These are phyloP conservation scores for Pythium sukuiense DNA, from an alignment of 352 stramenopile genomes.

Conservation along the genomic window DNA sequence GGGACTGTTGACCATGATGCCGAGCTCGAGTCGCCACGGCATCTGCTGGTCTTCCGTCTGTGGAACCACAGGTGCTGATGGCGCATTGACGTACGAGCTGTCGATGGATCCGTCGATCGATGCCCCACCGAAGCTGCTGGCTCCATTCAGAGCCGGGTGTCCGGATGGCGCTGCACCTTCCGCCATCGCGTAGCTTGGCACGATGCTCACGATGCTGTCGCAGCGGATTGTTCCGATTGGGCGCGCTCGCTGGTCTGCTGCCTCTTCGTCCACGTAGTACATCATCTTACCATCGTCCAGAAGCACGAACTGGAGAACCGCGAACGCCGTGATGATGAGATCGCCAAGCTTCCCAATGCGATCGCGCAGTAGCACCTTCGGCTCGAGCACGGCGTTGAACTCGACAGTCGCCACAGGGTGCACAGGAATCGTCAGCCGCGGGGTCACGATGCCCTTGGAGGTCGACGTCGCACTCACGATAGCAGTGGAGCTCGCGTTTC, in stretches of 20 bases:
- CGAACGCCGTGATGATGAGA: slow-evolving; percentile 65
- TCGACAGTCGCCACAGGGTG: slow-evolving; percentile 78
- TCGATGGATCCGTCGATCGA: slow-evolving; percentile 2
- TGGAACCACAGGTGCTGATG: slow-evolving; percentile 3
- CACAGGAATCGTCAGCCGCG: slow-evolving; percentile 74
- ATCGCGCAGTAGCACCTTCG: slow-evolving; percentile 67
- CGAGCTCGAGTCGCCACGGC: slow-evolving; percentile 76
- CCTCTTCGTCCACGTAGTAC: slow-evolving; percentile 66
- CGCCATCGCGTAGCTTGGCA: slow-evolving; percentile 64
- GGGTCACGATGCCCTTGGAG: slow-evolving; percentile 29
- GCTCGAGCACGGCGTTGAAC: slow-evolving; percentile 65
- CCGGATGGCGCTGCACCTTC: slow-evolving; percentile 15
- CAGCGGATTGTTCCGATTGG: slow-evolving; percentile 82
- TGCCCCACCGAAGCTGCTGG: slow-evolving; percentile 24
- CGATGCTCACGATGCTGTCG: slow-evolving; percentile 79
- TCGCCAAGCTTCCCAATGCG: slow-evolving; percentile 79
- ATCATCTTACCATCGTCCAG: slow-evolving; percentile 81
- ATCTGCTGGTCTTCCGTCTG: slow-evolving; percentile 48
- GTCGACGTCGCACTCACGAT: slow-evolving; percentile 3
- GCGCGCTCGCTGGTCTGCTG: slow-evolving; percentile 53
- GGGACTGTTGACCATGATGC: slow-evolving; percentile 53
- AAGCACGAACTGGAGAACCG: slow-evolving; percentile 68
- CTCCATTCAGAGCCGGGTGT: slow-evolving; percentile 2
- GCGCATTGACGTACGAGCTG: not conserved
- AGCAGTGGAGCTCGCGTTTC: slow-evolving; percentile 16